Evolutionary conservation across 345 rosid species (phyloP), one percentile per base, ranked within the genome.

Genomic region (Salix suchowensis): DNA sequence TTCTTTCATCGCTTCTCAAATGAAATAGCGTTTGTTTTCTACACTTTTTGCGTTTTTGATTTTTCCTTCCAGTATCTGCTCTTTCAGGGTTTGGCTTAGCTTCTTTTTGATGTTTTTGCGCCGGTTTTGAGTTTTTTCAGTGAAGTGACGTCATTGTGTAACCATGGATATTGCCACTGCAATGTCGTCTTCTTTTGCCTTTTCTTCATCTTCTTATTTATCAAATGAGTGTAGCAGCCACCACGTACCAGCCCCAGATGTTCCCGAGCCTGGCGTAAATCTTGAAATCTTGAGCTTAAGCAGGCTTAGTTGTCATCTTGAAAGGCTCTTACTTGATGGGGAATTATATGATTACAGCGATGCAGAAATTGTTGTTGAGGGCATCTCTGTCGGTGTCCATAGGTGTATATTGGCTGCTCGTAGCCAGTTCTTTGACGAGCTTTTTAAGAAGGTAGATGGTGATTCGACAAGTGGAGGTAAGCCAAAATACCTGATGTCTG

Each of bases 391-490:
- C 8, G 62, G 62, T 55, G 87, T 86, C 32, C 85, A 88, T 65
- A 70, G 91, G 64, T 85, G 89, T 72, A 54, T 88, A 30, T 74
- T 88, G 73, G 86, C 89, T 23, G 83, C 88, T 7, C 78, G 89
- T 61, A 88, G 91, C 46, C 46, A 2, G 4, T 86, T 80, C 64
- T 77, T 88, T 54, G 84, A 77, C 26, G 79, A 79, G 52, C 67
- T 85, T 21, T 55, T 55, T 55, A 55, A n/a, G 62, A 55, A 55
- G 62, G 62, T 1, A 55, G 23, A 55, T 23, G 4, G 23, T 23
- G 23, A 55, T n/a, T n/a, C 28, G 62, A 55, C 62, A 11, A 85
- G 83, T 32, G 77, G 67, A n/a, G 83, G 79, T 1, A 83, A 84
- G 60, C 86, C 84, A 7, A 82, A 67, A 75, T 81, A 82, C 76